A percentile compares a stretch with the other conserved stretches of the same genome.
These are phyloP conservation scores for Xerocomellus chrysenteron DNA, from an alignment of 768 basidiomycete species.

Conservation along the genomic window DNA sequence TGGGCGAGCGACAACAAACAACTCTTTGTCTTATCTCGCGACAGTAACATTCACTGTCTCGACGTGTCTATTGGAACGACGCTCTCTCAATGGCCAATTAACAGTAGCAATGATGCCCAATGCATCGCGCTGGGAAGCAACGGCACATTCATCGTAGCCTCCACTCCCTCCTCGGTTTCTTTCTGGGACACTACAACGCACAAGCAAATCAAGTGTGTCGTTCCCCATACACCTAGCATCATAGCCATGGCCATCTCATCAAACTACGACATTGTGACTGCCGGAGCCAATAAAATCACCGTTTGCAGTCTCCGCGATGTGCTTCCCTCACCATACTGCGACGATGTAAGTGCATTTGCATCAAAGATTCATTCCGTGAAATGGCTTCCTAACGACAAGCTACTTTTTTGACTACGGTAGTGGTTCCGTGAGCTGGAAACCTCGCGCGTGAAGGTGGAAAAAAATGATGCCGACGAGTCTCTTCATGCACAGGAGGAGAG, in stretches of 20 bases:
- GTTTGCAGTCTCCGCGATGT: neutral
- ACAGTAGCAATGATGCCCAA: neutral
- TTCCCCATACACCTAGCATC: neutral
- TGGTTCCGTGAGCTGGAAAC: too few relatives aligned
- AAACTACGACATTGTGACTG: neutral
- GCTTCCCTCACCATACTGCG: neutral
- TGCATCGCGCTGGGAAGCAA: neutral
- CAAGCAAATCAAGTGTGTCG: neutral
- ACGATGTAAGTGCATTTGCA: neutral
- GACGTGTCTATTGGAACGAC: neutral
- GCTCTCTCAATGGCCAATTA: neutral
- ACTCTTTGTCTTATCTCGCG: neutral
- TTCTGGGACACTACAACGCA: slow-evolving; percentile 5
- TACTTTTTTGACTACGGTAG: too few relatives aligned
- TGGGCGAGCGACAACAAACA: neutral
- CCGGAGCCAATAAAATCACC: neutral
- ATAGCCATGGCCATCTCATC: neutral
- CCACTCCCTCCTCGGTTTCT: neutral
- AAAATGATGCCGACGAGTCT: too few relatives aligned
- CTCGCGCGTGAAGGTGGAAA: too few relatives aligned
- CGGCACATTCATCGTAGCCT: neutral
- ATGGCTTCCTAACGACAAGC: too few relatives aligned
- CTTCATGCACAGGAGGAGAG: neutral
- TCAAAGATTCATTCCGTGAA: too few relatives aligned
- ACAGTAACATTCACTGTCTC: neutral